Conservation (phyloP, 208 protist genomes). For the Hexamita inflata region DNA sequence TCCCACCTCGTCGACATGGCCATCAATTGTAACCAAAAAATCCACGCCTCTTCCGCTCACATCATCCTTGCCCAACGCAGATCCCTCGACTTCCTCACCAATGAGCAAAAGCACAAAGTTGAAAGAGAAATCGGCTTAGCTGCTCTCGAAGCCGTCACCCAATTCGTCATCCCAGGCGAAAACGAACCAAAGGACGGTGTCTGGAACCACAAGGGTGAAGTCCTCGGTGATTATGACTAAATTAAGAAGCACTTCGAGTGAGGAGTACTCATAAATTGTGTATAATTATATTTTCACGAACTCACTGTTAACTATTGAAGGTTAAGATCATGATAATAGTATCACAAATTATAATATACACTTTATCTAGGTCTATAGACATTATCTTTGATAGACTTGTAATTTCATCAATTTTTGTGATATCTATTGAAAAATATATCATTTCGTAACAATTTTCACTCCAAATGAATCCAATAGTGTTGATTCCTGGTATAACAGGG, state of each 20-base stretch:
- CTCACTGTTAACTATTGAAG: too few species aligned
- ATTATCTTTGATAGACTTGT: too few species aligned
- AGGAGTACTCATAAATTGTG: too few species aligned
- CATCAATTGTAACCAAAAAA: neutral
- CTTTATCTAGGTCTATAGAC: too few species aligned
- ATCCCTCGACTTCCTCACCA: slow-evolving; percentile 35
- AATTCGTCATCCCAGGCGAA: slow-evolving; percentile 29
- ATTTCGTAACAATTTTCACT: too few species aligned
- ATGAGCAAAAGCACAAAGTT: slow-evolving; percentile 24
- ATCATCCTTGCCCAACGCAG: slow-evolving; percentile 44
- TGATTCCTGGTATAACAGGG: too few species aligned
- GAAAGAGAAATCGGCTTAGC: slow-evolving; percentile 24
- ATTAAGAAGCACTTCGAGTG: slow-evolving; percentile 5
- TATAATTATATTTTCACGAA: too few species aligned
- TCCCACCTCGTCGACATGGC: slow-evolving; percentile 46
- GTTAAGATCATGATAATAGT: too few species aligned
- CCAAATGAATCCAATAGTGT: too few species aligned
- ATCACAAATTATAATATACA: too few species aligned
- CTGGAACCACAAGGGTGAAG: slow-evolving; percentile 4
- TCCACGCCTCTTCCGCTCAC: slow-evolving; percentile 23
- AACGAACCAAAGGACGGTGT: neutral
- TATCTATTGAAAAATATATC: too few species aligned
- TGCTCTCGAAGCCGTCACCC: slow-evolving; percentile 29
- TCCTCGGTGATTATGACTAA: neutral
- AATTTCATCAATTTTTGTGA: too few species aligned